phyloP scores from a whole-genome alignment of 768 basidiomycete species.

The Trametes punicea region DNA sequence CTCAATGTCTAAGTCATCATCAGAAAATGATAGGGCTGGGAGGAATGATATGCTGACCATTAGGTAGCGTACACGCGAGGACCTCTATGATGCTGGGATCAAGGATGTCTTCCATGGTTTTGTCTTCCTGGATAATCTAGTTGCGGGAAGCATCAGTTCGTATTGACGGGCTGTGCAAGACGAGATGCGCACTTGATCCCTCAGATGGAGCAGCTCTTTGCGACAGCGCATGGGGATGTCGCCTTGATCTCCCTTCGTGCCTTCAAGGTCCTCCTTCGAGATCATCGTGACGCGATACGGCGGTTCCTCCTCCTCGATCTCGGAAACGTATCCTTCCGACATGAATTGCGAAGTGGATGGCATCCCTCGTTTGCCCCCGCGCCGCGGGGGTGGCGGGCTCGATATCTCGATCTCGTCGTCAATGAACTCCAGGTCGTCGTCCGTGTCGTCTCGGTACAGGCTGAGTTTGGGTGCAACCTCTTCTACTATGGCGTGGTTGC shows the following conservation, averaged over 20 bases:
- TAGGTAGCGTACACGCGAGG: conserved; percentile 1
- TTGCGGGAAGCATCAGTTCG: too few species aligned
- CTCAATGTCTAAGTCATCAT: neutral
- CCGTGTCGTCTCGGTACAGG: conserved; percentile 10
- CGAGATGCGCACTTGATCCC: conserved; percentile 20
- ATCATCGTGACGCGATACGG: neutral
- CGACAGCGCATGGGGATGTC: conserved; percentile 4
- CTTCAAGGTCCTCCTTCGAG: neutral
- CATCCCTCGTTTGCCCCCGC: conserved; percentile 10
- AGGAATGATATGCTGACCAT: neutral
- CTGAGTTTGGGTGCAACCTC: neutral
- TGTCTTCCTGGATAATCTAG: neutral
- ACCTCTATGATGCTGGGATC: neutral
- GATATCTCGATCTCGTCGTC: conserved; percentile 17
- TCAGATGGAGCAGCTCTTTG: conserved; percentile 8
- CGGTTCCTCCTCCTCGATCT: conserved; percentile 4
- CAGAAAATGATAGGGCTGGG: neutral
- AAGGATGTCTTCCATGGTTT: neutral
- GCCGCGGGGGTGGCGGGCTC: conserved; percentile 11
- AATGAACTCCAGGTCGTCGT: conserved; percentile 13
- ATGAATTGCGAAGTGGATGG: conserved; percentile 15
- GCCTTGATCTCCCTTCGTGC: neutral
- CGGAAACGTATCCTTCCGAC: conserved; percentile 7
- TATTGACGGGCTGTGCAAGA: too few species aligned
- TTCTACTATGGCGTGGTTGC: neutral